Base-by-base conservation (phyloP, 2,329 filamentous ascomycete genomes). In the Botryosphaeria dothidea region DNA sequence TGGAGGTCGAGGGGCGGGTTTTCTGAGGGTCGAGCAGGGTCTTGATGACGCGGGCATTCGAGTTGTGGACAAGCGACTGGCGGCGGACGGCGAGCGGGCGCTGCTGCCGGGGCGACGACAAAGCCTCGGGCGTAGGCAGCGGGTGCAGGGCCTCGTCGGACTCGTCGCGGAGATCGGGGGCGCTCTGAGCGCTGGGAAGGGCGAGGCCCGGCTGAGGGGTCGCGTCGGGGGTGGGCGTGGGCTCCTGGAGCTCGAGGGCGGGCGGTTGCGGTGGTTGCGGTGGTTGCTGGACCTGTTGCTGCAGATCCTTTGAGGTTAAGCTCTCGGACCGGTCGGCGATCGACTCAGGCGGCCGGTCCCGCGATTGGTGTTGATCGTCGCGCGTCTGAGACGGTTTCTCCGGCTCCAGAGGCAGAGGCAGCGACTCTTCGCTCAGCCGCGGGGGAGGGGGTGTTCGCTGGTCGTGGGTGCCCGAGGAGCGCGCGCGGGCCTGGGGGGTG, bases 1-100 rank as follows among this genome's bases (percentile, higher is more conserved):
- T 68, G 46, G 71, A 68, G 57, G 62, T 68, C 17, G 70, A 58
- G 8, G 64, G 67, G 61, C 80, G 72, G 17, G 66, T 61, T n/a
- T 61, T 48, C 41, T 69, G 57, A n/a, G 66, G 66, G 69, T 83
- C 80, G 67, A 88, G 80, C 54, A 88, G 79, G 11, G 83, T 83
- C 67, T 80, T 83, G 70, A 86, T 85, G 61, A 79, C 70, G 64
- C 71, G 73, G 34, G 75, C 77, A 79, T 80, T 77, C 68, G 79
- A 71, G 68, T 71, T 71, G 64, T 71, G 71, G 54, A 78, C 74
- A 58, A 79, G 69, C 29, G 78, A 80, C 68, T 79, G 78, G 64
- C 72, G 72, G 64, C 78, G 75, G 34, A 71, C 34, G 17, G 29
- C 41, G 23, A 36, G 29, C 46, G 63, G 63, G 36, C 63, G 63